These are phyloP conservation scores for Orbilia blumenaviensis DNA, from an alignment of 2,329 filamentous ascomycete genomes.

Conservation along the genomic window DNA sequence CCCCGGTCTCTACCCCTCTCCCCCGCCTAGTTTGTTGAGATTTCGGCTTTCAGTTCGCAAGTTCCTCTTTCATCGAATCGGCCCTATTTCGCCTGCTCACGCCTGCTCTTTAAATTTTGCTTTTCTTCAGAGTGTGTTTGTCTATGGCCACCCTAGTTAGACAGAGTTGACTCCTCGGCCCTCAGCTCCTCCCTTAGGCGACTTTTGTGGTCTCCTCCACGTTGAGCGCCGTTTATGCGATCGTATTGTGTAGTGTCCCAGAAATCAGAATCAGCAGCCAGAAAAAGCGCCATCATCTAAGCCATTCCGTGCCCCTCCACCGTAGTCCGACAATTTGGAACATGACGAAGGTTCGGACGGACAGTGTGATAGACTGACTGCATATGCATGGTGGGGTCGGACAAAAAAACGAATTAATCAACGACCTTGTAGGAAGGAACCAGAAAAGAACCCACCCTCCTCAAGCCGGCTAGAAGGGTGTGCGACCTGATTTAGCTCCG, in stretches of 20 bases:
- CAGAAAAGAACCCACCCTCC: conserved; percentile 48
- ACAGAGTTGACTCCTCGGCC: not conserved
- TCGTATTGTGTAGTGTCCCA: conserved; percentile 14
- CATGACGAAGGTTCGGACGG: conserved; percentile 52
- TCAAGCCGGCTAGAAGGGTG: conserved; percentile 34
- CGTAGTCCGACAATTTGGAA: conserved; percentile 40
- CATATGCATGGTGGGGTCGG: conserved; percentile 54
- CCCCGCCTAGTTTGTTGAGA: conserved; percentile 26
- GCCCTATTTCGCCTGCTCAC: conserved; percentile 52
- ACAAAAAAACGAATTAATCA: conserved; percentile 52
- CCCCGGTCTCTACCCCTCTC: conserved; percentile 23
- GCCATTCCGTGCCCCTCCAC: conserved; percentile 37
- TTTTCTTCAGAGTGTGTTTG: conserved; percentile 10
- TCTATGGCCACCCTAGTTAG: conserved; percentile 7
- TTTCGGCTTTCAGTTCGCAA: conserved; percentile 39
- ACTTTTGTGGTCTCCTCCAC: not conserved
- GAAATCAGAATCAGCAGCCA: not conserved
- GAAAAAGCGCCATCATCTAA: conserved; percentile 9
- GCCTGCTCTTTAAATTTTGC: conserved; percentile 30
- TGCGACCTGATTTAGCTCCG: conserved; percentile 52
- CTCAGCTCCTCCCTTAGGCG: conserved; percentile 5
- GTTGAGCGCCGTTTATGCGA: conserved; percentile 4
- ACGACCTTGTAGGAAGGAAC: conserved; percentile 48
- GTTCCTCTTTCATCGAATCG: conserved; percentile 48
- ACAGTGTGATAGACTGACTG: conserved; percentile 52